Percentiles rank a stretch among this genome's conserved stretches.
Conservation (phyloP, 2,329 filamentous ascomycete species). For the Fusarium papillatum region DNA sequence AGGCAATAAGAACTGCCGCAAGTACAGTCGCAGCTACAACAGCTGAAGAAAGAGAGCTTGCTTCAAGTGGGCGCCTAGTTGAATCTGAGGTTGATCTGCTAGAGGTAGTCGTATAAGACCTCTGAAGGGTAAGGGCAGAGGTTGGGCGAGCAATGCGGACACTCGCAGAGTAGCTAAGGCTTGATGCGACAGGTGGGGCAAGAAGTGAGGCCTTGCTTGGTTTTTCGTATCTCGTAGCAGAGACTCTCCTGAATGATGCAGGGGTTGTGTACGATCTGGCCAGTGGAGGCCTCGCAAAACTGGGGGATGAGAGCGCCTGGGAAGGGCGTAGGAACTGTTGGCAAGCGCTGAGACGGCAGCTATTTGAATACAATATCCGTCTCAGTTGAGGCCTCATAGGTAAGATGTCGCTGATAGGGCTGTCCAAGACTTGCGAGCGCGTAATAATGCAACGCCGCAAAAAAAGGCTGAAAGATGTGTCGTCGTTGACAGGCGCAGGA, state of each 20-base stretch:
- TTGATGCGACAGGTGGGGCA: not conserved
- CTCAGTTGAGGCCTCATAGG: slow-evolving; percentile 41
- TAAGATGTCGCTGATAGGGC: slow-evolving; percentile 20
- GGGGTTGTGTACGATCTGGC: slow-evolving; percentile 24
- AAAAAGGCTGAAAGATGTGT: slow-evolving; percentile 33
- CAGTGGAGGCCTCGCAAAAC: slow-evolving; percentile 27
- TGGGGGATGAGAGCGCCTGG: slow-evolving; percentile 31
- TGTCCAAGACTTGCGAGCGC: slow-evolving; percentile 27
- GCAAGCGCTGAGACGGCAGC: slow-evolving; percentile 12
- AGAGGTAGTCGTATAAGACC: slow-evolving; percentile 14
- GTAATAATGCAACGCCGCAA: slow-evolving; percentile 34
- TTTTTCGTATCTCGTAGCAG: slow-evolving; percentile 14
- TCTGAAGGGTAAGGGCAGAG: slow-evolving; percentile 1
- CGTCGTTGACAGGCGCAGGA: slow-evolving; percentile 36
- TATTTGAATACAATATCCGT: slow-evolving; percentile 29
- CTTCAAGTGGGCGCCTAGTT: slow-evolving; percentile 28
- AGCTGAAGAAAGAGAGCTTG: slow-evolving; percentile 31
- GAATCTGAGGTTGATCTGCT: not conserved
- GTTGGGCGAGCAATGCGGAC: not conserved
- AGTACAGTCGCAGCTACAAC: slow-evolving; percentile 25
- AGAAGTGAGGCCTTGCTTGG: not conserved
- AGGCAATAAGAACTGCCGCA: slow-evolving; percentile 28
- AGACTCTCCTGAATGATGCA: slow-evolving; percentile 20
- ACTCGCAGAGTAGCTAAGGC: not conserved
- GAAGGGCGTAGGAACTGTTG: slow-evolving; percentile 19